Conservation (phyloP, 2,329 filamentous ascomycete genomes). For the Aspergillus felis region DNA sequence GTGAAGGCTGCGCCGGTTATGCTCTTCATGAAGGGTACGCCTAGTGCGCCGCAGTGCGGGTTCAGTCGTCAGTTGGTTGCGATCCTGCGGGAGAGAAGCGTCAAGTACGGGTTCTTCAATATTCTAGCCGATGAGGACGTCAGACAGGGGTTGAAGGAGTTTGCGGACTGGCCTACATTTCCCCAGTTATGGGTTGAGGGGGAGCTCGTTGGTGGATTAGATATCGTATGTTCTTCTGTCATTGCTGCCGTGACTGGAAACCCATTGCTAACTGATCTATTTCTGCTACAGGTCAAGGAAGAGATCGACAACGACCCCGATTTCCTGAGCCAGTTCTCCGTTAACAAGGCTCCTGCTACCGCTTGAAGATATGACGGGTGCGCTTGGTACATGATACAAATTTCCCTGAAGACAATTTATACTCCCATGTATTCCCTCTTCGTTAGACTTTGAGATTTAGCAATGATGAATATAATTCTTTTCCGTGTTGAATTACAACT, state of each 20-base stretch:
- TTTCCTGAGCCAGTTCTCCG: conserved; percentile 72
- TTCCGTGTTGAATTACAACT: not conserved
- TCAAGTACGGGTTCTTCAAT: conserved; percentile 99
- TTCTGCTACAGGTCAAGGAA: conserved; percentile 71
- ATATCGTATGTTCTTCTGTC: conserved; percentile 69
- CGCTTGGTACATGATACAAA: not conserved
- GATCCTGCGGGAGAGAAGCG: conserved; percentile 79
- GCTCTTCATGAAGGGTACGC: conserved; percentile 99
- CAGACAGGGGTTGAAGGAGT: conserved; percentile 92
- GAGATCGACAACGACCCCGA: conserved; percentile 79
- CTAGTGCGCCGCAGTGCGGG: conserved; percentile 79
- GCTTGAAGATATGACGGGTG: conserved; percentile 5
- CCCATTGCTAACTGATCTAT: conserved; percentile 9
- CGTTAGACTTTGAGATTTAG: not conserved
- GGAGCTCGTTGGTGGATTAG: conserved; percentile 85
- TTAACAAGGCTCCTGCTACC: conserved; percentile 33
- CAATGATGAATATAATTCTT: not conserved
- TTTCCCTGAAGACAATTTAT: conserved; percentile 2
- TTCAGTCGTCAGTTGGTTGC: conserved; percentile 88
- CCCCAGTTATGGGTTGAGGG: conserved; percentile 91
- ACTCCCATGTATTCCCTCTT: conserved; percentile 14
- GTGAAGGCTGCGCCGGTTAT: conserved; percentile 96
- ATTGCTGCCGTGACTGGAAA: not conserved
- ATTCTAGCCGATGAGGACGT: conserved; percentile 97
- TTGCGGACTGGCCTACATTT: conserved; percentile 97